These are phyloP conservation scores for Yamadazyma buinensis DNA, from an alignment of 1,139 yeast genomes.

Conservation along the genomic window DNA sequence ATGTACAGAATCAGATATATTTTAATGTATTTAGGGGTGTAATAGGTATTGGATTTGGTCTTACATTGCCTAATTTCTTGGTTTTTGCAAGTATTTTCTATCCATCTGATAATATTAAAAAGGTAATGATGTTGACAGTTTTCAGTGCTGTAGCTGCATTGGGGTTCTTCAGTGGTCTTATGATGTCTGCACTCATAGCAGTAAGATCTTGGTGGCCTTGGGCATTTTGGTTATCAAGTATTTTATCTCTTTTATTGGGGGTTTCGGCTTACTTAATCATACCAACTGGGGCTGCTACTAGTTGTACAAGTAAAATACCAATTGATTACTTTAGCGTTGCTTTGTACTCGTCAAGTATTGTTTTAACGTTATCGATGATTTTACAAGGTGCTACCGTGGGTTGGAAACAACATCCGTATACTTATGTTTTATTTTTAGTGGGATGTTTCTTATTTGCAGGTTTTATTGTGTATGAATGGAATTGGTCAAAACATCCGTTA, in stretches of 20 bases:
- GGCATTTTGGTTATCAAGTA: constrained; percentile 46
- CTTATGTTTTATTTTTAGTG: constrained; percentile 43
- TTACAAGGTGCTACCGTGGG: constrained; percentile 59
- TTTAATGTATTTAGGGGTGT: constrained; percentile 49
- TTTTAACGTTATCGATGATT: constrained; percentile 36
- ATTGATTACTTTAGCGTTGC: constrained; percentile 12
- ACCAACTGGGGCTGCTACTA: constrained; percentile 2
- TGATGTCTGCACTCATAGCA: constrained; percentile 42
- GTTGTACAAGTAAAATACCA: background rate
- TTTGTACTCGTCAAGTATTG: constrained; percentile 35
- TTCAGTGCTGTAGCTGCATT: constrained; percentile 56
- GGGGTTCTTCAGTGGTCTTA: constrained; percentile 48
- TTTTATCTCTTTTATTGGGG: constrained; percentile 27
- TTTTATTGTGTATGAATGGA: constrained; percentile 31
- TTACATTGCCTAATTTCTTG: constrained; percentile 50
- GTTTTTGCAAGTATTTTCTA: constrained; percentile 50
- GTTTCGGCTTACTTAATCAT: constrained; percentile 8
- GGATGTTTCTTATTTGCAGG: constrained; percentile 31
- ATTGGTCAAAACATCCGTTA: constrained; percentile 20
- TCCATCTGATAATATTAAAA: constrained; percentile 32
- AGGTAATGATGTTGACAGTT: constrained; percentile 37
- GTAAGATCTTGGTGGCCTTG: constrained; percentile 48
- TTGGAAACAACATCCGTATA: constrained; percentile 42
- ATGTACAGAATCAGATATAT: constrained; percentile 33
- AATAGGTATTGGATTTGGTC: constrained; percentile 57